Conservation (phyloP, 306 rosid genomes). For the Acacia acuminata region DNA sequence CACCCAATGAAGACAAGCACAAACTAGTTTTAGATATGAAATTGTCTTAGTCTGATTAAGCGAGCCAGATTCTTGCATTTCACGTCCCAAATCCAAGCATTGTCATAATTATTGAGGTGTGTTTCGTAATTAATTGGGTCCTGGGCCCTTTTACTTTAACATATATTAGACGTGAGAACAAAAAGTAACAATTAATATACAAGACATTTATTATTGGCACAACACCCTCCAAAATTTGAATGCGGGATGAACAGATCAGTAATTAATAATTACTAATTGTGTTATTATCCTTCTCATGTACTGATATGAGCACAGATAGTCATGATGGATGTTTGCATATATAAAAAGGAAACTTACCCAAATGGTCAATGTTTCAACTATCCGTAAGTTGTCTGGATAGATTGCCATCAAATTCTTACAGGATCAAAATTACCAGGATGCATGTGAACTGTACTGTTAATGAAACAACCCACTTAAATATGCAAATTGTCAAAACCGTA, state of each 20-base stretch:
- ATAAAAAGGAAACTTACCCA: not conserved
- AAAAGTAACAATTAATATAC: not conserved
- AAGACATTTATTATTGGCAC: not conserved
- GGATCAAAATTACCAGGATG: not conserved
- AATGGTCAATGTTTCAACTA: not conserved
- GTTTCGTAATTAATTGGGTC: not conserved
- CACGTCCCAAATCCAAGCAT: not conserved
- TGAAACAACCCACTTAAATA: not conserved
- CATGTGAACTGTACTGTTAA: not conserved
- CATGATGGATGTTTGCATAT: not conserved
- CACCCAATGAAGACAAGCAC: not conserved
- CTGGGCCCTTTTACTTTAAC: not conserved
- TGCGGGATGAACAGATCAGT: not conserved
- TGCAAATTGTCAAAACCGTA: not conserved
- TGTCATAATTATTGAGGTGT: not conserved
- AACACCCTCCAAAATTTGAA: not conserved
- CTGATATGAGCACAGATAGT: not conserved
- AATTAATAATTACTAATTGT: not conserved
- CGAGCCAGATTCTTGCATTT: not conserved
- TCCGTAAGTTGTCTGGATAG: not conserved
- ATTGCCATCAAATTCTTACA: slow-evolving; percentile 2
- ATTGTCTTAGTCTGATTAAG: not conserved
- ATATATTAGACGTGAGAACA: not conserved
- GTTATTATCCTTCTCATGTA: not conserved
- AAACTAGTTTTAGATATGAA: not conserved